These are phyloP conservation scores for Rhynchospora tenuis DNA, from an alignment of 176 grass and related monocot species.

Conservation along the genomic window DNA sequence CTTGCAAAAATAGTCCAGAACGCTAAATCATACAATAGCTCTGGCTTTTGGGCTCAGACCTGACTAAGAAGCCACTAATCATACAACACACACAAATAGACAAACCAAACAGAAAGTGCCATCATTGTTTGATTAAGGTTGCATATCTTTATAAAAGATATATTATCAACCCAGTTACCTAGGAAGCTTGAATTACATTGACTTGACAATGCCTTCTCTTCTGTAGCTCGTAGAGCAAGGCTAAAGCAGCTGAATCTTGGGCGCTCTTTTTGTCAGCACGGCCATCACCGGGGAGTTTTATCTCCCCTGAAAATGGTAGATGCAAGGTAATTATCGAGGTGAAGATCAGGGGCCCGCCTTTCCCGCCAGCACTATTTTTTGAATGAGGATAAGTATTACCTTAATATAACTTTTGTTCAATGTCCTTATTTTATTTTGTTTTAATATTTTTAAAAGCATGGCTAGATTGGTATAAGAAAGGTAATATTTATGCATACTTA, in stretches of 20 bases:
- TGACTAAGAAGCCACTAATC: not conserved
- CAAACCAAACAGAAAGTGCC: not conserved
- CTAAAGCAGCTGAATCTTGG: constrained; percentile 65
- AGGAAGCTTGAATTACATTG: constrained; percentile 25
- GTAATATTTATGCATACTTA: not conserved
- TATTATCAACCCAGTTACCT: not conserved
- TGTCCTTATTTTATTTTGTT: not conserved
- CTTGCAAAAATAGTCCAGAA: not conserved
- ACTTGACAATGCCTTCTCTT: constrained; percentile 39
- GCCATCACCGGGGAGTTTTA: constrained; percentile 46
- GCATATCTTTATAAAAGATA: not conserved
- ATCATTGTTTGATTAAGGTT: not conserved
- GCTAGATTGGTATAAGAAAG: not conserved
- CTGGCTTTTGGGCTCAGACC: not conserved
- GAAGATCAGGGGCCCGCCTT: constrained; percentile 29
- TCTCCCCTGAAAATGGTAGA: constrained; percentile 42
- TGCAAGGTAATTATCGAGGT: constrained; percentile 53
- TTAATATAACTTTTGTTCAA: too few relatives aligned
- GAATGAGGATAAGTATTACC: not conserved
- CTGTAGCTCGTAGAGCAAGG: constrained; percentile 73
- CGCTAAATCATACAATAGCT: not conserved
- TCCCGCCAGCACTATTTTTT: constrained; percentile 15
- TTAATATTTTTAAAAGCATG: not conserved
- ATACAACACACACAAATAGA: not conserved
- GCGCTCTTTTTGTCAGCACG: constrained; percentile 68